Evolutionary conservation across 768 basidiomycete species (phyloP), one percentile per base, ranked within the genome.

Genomic region (Mycena alexandri): DNA sequence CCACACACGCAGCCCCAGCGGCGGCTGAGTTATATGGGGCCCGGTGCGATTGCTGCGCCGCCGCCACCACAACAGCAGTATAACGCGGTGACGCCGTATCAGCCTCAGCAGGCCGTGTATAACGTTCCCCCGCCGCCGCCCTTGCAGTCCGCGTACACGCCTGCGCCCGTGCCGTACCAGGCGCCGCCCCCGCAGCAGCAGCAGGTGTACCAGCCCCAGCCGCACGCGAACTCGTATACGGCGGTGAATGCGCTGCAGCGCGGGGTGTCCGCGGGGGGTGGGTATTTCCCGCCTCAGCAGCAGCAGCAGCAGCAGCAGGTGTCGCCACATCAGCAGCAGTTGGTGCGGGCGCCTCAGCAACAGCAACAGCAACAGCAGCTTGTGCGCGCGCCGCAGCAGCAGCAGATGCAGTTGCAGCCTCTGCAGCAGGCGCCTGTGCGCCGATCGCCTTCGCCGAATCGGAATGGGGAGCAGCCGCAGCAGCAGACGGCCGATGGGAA

Each of bases 401-500:
- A 75, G 24, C 75, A 75, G 59, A 75, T 75, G 51, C 72, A 76
- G 34, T 74, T 76, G n/a, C 78, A 71, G 13, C 78, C 71, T 19
- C 75, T 62, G 36, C 78, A 63, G 17, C 66, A 65, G 48, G 47
- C 47, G 69, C 84, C 85, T 2, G 80, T 81, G 60, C 69, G 79
- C 44, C 80, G 86, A 42, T 84, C 87, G 48, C 88, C 87, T 21
- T 86, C 86, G 34, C 87, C 88, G 1, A 83, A 82, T 54, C 81
- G 11, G 46, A 33, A 16, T 41, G 38, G 80, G 10, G 80, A 77
- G n/a, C 75, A 77, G 4, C 33, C 29, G 19, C 78, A 75, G 11
- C 77, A 74, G n/a, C 74, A 78, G 24, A 93, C 92, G 9, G 94
- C 96, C 58, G 91, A 92, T 46, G 96, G 96, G 0, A 83, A 86